phyloP scores from a whole-genome alignment of 208 protist genomes.

The Trypanosoma avium region DNA sequence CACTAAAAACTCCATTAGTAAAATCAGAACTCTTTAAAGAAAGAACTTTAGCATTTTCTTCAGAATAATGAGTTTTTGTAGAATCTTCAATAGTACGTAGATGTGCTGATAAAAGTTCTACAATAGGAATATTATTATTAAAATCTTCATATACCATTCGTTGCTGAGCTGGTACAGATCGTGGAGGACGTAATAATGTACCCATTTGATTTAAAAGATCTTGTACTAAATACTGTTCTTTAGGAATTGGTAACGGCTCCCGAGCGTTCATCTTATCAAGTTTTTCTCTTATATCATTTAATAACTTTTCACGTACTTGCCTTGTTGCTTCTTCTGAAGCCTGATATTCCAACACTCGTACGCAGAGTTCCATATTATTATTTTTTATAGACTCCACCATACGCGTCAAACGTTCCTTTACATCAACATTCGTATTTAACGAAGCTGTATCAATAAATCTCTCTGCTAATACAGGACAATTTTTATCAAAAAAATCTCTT shows the following conservation, averaged over 20 bases:
- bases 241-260: conserved; percentile 45
- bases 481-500: conserved; percentile 48
- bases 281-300: conserved; percentile 83
- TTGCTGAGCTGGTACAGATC: conserved; percentile 84
- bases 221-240: conserved; percentile 51
- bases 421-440: no score
- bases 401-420: no score
- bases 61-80: conserved; percentile 53
- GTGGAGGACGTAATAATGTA: conserved; percentile 86
- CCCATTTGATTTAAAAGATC: conserved; percentile 80
- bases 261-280: conserved; percentile 32
- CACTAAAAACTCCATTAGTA: conserved; percentile 31
- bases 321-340: conserved; percentile 92
- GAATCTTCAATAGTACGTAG: conserved; percentile 75
- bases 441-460: conserved; percentile 32
- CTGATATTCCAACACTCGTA: conserved; percentile 78
- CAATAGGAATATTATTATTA: conserved; percentile 70
- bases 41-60: conserved; percentile 37
- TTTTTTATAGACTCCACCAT: conserved; percentile 33
- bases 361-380: conserved; percentile 70
- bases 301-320: conserved; percentile 43
- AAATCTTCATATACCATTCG: conserved; percentile 95
- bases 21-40: conserved; percentile 56
- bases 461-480: conserved; percentile 17
- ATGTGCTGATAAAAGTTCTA: conserved; percentile 61